Conservation (phyloP, 768 basidiomycete genomes). For the Paxillus rubicundulus region DNA sequence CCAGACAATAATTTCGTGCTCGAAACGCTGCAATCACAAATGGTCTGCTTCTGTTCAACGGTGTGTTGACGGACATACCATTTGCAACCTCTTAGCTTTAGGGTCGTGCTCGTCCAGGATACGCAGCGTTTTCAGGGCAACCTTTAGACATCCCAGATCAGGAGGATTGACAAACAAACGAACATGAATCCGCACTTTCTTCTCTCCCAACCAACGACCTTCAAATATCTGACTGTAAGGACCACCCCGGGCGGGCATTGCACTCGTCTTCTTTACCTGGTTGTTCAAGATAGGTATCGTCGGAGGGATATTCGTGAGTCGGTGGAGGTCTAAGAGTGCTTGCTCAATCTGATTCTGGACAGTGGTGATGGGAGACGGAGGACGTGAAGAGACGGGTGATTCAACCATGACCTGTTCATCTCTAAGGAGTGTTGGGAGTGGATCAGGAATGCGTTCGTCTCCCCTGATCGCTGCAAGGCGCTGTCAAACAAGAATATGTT, state of each 20-base stretch:
- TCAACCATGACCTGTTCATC: conserved; percentile 18
- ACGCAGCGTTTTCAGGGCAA: conserved; percentile 56
- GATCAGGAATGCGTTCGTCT: neutral
- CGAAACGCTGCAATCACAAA: conserved; percentile 43
- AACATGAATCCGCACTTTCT: conserved; percentile 39
- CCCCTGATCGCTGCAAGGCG: conserved; percentile 21
- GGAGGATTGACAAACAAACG: neutral
- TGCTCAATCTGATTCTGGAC: conserved; percentile 41
- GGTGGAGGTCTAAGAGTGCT: conserved; percentile 47
- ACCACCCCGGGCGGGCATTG: conserved; percentile 47
- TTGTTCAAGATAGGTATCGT: conserved; percentile 51
- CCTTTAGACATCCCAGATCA: conserved; percentile 32
- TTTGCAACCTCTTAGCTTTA: conserved; percentile 41
- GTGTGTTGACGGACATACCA: conserved; percentile 8
- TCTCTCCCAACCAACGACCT: conserved; percentile 53
- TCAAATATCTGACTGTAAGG: conserved; percentile 54
- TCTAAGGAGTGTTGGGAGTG: conserved; percentile 16
- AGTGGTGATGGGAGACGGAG: conserved; percentile 23
- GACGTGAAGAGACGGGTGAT: conserved; percentile 19
- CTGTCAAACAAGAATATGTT: conserved; percentile 6
- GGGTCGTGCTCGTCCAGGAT: conserved; percentile 44
- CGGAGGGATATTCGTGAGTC: conserved; percentile 51
- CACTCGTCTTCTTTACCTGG: conserved; percentile 41
- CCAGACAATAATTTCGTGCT: conserved; percentile 57
- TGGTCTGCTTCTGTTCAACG: neutral